Evolutionary conservation across 306 rosid species (phyloP).

Genomic region (Psophocarpus tetragonolobus): DNA sequence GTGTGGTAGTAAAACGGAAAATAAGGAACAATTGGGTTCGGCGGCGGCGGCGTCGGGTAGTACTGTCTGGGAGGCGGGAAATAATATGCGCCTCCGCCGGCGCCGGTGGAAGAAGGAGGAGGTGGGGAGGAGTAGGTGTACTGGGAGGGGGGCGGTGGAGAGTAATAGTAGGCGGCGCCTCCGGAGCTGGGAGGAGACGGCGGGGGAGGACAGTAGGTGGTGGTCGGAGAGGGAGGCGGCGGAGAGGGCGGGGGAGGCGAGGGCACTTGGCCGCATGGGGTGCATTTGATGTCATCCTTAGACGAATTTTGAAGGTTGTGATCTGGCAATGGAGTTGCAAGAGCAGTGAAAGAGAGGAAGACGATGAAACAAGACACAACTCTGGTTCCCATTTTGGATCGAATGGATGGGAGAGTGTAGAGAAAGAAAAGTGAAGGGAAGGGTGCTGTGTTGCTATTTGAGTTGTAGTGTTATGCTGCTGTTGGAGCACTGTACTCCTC

Average conservation of each 20-base stretch:
- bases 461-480: slow-evolving; percentile 23
- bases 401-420: not conserved
- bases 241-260: slow-evolving; percentile 65
- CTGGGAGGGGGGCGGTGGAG: slow-evolving; percentile 73
- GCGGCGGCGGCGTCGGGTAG: slow-evolving; percentile 82
- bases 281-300: slow-evolving; percentile 79
- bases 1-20: slow-evolving; percentile 77
- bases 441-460: slow-evolving; percentile 43
- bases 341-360: not conserved
- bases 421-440: not conserved
- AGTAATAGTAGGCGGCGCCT: slow-evolving; percentile 43
- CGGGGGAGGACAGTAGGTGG: slow-evolving; percentile 64
- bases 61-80: slow-evolving; percentile 61
- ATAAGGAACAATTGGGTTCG: slow-evolving; percentile 93
- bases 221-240: slow-evolving; percentile 41
- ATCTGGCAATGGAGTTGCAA: slow-evolving; percentile 31
- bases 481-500: too few species aligned
- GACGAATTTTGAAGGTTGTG: slow-evolving; percentile 22
- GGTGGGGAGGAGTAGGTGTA: slow-evolving; percentile 43
- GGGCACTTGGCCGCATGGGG: slow-evolving; percentile 60
- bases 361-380: not conserved
- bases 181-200: slow-evolving; percentile 57
- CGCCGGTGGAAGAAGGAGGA: slow-evolving; percentile 33
- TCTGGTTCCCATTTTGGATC: slow-evolving; percentile 41
- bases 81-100: slow-evolving; percentile 50